Evolutionary conservation across 2,329 filamentous ascomycete species (phyloP), one percentile per base, ranked within the genome.

Genomic region (Phoma sp.): DNA sequence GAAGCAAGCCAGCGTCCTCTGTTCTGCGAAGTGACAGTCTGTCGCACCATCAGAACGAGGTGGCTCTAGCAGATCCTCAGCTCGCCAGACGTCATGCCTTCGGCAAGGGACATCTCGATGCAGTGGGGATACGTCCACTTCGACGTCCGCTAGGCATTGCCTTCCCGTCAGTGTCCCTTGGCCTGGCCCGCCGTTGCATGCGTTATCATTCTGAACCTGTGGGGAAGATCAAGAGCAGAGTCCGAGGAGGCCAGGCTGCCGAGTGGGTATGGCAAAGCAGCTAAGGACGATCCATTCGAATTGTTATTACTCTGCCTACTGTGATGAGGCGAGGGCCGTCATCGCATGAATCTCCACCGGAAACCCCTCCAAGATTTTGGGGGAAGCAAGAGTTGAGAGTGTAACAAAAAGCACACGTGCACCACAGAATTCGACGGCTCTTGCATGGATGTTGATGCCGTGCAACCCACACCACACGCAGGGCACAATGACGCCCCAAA

Each of bases 391-490:
- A 17, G 25, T 33, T n/a, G 40, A 23, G 23, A 40, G 18, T 40
- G 15, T 20, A 20, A 42, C n/a, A 34, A 42, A 47, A 47, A 38
- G 30, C 43, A 42, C 26, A 38, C 37, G 42, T 53, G 42, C 50
- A 18, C n/a, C 15, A 18, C 30, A 47, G 15, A 20, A 34, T 20
- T n/a, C 17, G 23, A 18, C 18, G 11, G 20, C 26, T 30, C 5
- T 32, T 46, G 42, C 34, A 45, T 39, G 17, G 17, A 30, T 12
- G 15, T 10, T 23, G 14, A 53, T 43, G 50, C 30, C 23, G 43
- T 53, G 37, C 21, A 17, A 47, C 38, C 18, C n/a, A 9, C 11
- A 14, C 17, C 34, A 25, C 36, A 42, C 30, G 17, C 29, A 37
- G 29, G n/a, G 26, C 32, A 37, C 42, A 39, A 9, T 23, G 26